A percentile compares a stretch with the other conserved stretches of the same genome.
Evolutionary conservation across 192 early-diverging fungal genomes (phyloP).

Genomic region (Thamnidium elegans): DNA sequence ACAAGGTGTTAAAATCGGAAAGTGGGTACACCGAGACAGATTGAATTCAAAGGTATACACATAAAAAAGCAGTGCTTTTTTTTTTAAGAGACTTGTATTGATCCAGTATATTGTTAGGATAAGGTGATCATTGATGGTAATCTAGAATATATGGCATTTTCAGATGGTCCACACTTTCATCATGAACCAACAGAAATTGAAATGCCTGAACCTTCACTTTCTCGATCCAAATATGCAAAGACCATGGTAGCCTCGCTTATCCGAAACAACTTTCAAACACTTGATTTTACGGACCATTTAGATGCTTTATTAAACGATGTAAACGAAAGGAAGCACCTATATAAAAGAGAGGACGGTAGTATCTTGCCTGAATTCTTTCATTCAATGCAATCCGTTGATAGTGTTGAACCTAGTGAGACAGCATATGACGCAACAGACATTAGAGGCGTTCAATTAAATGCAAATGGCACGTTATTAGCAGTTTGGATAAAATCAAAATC

Average conservation of each 20-base stretch:
- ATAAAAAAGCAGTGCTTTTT: no score
- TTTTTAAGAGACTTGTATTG: no score
- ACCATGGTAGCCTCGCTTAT: slow-evolving; percentile 12
- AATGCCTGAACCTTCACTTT: slow-evolving; percentile 5
- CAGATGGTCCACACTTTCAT: slow-evolving; percentile 22
- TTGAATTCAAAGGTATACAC: slow-evolving; percentile 2
- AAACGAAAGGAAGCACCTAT: neutral
- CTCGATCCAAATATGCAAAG: slow-evolving; percentile 17
- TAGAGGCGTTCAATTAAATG: slow-evolving; percentile 13
- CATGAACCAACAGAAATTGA: slow-evolving; percentile 14
- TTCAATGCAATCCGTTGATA: neutral
- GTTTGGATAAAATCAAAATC: slow-evolving; percentile 26
- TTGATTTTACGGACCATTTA: slow-evolving; percentile 21
- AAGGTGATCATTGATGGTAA: neutral
- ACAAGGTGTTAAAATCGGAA: neutral
- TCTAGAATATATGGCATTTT: slow-evolving; percentile 24
- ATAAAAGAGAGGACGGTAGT: neutral
- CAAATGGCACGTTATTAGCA: slow-evolving; percentile 16
- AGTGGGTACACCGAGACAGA: slow-evolving; percentile 10
- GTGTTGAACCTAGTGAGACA: slow-evolving; percentile 1
- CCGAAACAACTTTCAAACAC: slow-evolving; percentile 11
- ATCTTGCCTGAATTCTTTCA: slow-evolving; percentile 16
- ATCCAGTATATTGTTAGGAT: slow-evolving; percentile 2
- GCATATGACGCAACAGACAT: slow-evolving; percentile 8
- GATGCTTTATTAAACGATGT: slow-evolving; percentile 3